phyloP scores from a whole-genome alignment of 2,329 filamentous ascomycete species.

The Stemphylium vesicarium region DNA sequence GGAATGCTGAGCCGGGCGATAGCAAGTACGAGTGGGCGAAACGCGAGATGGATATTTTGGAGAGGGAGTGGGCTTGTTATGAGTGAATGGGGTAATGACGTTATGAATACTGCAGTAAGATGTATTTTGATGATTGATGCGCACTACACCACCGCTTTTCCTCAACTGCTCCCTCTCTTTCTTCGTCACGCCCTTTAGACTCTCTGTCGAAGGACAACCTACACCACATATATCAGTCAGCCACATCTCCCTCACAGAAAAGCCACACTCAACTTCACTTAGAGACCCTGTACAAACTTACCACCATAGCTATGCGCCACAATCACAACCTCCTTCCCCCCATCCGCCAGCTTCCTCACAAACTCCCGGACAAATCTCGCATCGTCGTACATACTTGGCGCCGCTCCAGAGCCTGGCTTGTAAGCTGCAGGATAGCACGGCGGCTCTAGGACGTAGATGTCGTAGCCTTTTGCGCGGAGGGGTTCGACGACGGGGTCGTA shows the following conservation, averaged over 20 bases:
- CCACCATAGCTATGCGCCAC: too few species aligned
- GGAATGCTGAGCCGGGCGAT: constrained; percentile 31
- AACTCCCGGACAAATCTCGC: constrained; percentile 35
- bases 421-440: constrained; percentile 21
- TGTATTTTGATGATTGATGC: too few species aligned
- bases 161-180: too few species aligned
- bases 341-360: background rate
- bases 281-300: too few species aligned
- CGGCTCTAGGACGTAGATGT: constrained; percentile 19
- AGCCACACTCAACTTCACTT: too few species aligned
- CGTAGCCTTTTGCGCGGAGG: constrained; percentile 21
- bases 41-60: constrained; percentile 30
- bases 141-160: too few species aligned
- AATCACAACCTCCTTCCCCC: too few species aligned
- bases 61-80: constrained; percentile 40
- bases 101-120: too few species aligned
- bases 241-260: too few species aligned
- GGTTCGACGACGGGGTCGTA: constrained; percentile 23
- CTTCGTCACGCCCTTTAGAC: too few species aligned
- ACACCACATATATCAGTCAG: too few species aligned
- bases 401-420: background rate
- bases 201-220: too few species aligned
- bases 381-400: constrained; percentile 37
- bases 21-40: constrained; percentile 34
- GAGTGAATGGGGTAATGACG: constrained; percentile 24